A percentile compares a stretch with the other conserved stretches of the same genome.
phyloP scores from a whole-genome alignment of 2,329 filamentous ascomycete genomes.

The Saccharata proteae region DNA sequence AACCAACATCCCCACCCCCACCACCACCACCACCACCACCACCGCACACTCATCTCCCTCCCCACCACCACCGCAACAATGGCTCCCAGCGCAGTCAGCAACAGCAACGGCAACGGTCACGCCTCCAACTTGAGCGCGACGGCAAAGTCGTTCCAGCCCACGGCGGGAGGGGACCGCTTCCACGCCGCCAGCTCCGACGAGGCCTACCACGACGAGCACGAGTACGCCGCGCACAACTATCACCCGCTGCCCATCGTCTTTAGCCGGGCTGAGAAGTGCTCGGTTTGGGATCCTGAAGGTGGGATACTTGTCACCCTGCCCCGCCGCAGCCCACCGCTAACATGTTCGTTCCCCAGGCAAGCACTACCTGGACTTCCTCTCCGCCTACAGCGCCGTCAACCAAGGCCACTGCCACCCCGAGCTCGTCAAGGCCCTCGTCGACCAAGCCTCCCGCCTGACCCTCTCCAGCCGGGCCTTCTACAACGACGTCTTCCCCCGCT shows the following conservation, averaged over 20 bases:
- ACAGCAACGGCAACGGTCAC: slow-evolving; percentile 15
- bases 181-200: slow-evolving; percentile 68
- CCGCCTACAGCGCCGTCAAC: slow-evolving; percentile 95
- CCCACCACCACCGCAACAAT: no score
- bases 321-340: slow-evolving; percentile 1
- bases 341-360: background rate
- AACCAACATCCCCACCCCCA: no score
- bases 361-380: slow-evolving; percentile 95
- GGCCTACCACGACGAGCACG: slow-evolving; percentile 70
- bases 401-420: slow-evolving; percentile 97
- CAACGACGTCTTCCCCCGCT: slow-evolving; percentile 95
- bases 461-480: slow-evolving; percentile 92
- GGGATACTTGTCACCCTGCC: slow-evolving; percentile 11
- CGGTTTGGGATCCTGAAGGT: slow-evolving; percentile 95
- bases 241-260: slow-evolving; percentile 82
- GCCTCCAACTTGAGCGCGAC: slow-evolving; percentile 19
- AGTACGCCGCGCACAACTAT: slow-evolving; percentile 95
- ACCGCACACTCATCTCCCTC: no score
- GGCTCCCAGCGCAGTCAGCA: slow-evolving; percentile 10
- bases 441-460: slow-evolving; percentile 81
- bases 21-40: no score
- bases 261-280: slow-evolving; percentile 61
- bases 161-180: no score
- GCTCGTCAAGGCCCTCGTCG: slow-evolving; percentile 76
- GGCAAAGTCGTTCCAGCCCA: slow-evolving; percentile 25